Evolutionary conservation across 306 rosid species (phyloP).

Genomic region (Styphnolobium japonicum): DNA sequence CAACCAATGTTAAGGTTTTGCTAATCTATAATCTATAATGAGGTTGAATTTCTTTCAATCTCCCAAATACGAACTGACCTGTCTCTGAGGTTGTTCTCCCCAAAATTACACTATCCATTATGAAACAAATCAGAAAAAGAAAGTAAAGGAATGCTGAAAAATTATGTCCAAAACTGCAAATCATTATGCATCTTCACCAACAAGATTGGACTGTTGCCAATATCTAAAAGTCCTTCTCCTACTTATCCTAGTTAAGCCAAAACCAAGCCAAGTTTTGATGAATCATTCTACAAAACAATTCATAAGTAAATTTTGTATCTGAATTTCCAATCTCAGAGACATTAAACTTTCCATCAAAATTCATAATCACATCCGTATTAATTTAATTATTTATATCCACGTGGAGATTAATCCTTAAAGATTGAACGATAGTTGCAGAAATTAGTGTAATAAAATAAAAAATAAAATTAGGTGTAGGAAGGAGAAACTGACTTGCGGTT

Average conservation of each 20-base stretch:
- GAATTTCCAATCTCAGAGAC: not conserved
- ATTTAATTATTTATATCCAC: not conserved
- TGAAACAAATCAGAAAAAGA: not conserved
- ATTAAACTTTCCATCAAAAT: not conserved
- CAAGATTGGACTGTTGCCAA: not conserved
- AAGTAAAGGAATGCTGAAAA: not conserved
- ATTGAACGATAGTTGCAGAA: not conserved
- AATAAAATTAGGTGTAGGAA: not conserved
- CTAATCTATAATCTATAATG: not conserved
- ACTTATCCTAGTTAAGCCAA: not conserved
- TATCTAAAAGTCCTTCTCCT: not conserved
- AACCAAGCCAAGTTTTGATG: not conserved
- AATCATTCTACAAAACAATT: not conserved
- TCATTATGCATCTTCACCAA: not conserved
- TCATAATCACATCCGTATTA: not conserved
- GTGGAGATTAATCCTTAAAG: not conserved
- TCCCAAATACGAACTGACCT: not conserved
- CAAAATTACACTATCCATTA: not conserved
- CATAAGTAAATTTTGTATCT: too few species aligned
- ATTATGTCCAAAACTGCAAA: not conserved
- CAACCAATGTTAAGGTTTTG: not conserved
- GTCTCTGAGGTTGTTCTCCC: not conserved
- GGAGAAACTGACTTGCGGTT: conserved; percentile 54
- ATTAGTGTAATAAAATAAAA: not conserved
- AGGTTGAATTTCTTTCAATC: not conserved